Evolutionary conservation across 148 eudicot species (phyloP).

Genomic region (Silene latifolia): DNA sequence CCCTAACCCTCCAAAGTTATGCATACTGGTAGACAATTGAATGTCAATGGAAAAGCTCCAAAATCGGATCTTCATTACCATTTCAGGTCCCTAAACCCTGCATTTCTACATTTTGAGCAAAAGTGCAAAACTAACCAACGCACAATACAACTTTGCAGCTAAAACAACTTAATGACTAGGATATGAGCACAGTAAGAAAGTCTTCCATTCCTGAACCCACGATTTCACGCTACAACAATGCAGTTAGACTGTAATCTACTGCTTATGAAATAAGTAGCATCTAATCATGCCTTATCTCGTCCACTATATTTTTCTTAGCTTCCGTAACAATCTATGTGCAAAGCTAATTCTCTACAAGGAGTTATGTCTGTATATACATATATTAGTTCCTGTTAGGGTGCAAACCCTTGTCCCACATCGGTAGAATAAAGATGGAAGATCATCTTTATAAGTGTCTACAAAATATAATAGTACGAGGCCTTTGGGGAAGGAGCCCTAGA

Average conservation of each 20-base stretch:
- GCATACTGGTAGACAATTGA: neutral
- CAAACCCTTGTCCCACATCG: no score
- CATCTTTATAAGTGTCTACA: no score
- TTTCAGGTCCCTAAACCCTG: neutral
- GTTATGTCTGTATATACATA: neutral
- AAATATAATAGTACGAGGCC: no score
- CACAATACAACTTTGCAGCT: neutral
- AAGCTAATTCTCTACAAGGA: neutral
- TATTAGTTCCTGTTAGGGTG: no score
- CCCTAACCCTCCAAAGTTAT: neutral
- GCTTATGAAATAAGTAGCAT: neutral
- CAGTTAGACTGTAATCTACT: neutral
- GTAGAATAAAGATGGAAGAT: no score
- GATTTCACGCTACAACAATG: neutral
- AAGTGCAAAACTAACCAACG: neutral
- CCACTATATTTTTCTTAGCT: neutral
- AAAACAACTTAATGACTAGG: neutral
- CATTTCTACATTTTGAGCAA: neutral
- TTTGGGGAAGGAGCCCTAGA: no score
- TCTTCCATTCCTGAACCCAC: neutral
- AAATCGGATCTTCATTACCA: neutral
- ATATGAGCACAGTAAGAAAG: neutral
- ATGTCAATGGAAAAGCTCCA: neutral
- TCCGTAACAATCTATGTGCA: neutral
- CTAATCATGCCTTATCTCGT: neutral